phyloP scores from a whole-genome alignment of 331 rosid species.

The Acacia concinna region DNA sequence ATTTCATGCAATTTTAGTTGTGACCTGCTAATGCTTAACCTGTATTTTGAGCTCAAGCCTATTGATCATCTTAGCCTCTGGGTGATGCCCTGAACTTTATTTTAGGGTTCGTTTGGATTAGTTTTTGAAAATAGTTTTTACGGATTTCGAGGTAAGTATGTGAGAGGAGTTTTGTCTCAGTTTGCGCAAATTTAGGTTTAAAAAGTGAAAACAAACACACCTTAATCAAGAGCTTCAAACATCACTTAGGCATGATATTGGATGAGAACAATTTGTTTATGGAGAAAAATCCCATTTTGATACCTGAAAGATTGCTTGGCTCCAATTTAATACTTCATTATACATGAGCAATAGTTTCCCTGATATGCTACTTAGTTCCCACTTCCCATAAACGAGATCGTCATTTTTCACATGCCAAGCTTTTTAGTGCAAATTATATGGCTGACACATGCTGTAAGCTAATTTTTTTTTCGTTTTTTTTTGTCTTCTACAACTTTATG shows the following conservation, averaged over 20 bases:
- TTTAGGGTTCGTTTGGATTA: no score
- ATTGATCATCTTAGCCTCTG: not conserved
- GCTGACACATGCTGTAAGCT: not conserved
- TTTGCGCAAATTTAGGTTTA: no score
- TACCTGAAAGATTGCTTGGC: not conserved
- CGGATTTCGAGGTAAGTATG: no score
- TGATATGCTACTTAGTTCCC: not conserved
- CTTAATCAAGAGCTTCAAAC: slow-evolving; percentile 13
- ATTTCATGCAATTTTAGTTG: slow-evolving; percentile 1
- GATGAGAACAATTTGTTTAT: not conserved
- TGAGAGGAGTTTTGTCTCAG: no score
- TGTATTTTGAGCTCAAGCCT: not conserved
- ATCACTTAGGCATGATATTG: not conserved
- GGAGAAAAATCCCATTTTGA: not conserved
- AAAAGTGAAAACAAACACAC: no score
- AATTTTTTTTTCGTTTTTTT: slow-evolving; percentile 17
- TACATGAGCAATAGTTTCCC: not conserved
- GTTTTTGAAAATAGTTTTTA: no score
- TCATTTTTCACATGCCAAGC: not conserved
- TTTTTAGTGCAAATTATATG: not conserved
- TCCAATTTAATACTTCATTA: not conserved
- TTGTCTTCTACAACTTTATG: slow-evolving; percentile 26
- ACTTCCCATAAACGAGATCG: not conserved
- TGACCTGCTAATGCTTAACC: not conserved
- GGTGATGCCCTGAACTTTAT: not conserved